These are phyloP conservation scores for Zelonia costaricensis DNA, from an alignment of 208 protist species.

Conservation along the genomic window DNA sequence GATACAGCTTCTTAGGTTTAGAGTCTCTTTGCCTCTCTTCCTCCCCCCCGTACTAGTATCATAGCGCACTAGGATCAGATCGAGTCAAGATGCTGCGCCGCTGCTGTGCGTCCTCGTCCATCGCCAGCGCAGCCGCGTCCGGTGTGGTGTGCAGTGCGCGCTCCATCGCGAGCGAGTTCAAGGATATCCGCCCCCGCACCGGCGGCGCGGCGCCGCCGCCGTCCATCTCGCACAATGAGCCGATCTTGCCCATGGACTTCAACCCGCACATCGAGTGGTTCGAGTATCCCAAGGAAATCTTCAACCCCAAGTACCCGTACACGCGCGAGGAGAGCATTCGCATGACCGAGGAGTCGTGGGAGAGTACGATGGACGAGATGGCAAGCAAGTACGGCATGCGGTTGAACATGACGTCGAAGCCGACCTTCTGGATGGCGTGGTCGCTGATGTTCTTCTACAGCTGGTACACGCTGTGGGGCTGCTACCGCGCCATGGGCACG, in stretches of 20 bases:
- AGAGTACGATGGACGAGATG: constrained; percentile 92
- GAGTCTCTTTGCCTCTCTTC: too few relatives aligned
- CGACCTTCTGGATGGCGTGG: constrained; percentile 89
- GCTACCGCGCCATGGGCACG: constrained; percentile 85
- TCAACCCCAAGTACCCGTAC: constrained; percentile 90
- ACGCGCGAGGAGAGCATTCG: constrained; percentile 90
- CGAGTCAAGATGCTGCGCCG: constrained; percentile 7
- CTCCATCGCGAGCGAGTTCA: constrained; percentile 56
- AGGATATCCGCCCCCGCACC: constrained; percentile 39
- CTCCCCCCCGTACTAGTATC: too few relatives aligned
- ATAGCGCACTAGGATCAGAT: too few relatives aligned
- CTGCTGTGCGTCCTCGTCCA: background rate
- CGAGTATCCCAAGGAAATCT: constrained; percentile 91
- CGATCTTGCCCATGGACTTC: constrained; percentile 88
- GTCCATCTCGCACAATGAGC: constrained; percentile 77
- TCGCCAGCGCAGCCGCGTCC: too few relatives aligned
- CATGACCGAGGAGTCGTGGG: constrained; percentile 89
- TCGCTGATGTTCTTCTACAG: constrained; percentile 81
- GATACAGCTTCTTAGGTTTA: too few relatives aligned
- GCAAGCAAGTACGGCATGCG: constrained; percentile 87
- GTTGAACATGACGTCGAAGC: constrained; percentile 84
- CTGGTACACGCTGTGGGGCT: constrained; percentile 90
- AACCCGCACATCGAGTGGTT: constrained; percentile 93
- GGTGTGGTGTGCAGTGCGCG: constrained; percentile 10
- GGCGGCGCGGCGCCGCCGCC: constrained; percentile 46